Base-by-base conservation (phyloP, 1,284 basidiomycete species). In the Trichosporon ovoides region DNA sequence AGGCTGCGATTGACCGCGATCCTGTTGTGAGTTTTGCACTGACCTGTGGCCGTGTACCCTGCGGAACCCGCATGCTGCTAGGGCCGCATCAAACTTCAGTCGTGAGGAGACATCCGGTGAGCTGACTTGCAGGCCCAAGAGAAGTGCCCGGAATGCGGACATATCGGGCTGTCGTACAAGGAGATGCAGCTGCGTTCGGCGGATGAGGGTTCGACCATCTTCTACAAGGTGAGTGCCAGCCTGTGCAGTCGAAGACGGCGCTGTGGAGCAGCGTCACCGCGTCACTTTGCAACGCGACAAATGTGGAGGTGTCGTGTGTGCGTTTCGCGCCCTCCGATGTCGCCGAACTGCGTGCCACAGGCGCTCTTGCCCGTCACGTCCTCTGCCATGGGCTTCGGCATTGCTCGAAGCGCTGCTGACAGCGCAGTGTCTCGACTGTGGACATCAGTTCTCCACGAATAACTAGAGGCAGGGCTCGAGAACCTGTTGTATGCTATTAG, bases 91-190 rank as follows among this genome's bases (percentile, higher is more conserved):
- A n/a, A n/a, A n/a, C n/a, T n/a, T n/a, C n/a, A n/a, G n/a, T n/a
- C n/a, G n/a, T n/a, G n/a, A n/a, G n/a, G 36, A 22, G 51, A 22
- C 4, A 19, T 7, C 9, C 46, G 5, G 55, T 14, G 52, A 12
- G 22, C 56, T 61, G 53, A 59, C 36, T 28, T 28, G 24, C 53
- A 96, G 89, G 89, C 92, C 36, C 86, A 89, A 55, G 95, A 98
- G 77, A 88, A 88, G 76, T 98, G 96, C 73, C 91, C 91, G 0
- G 83, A 84, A 53, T 98, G 95, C 70, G 90, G 90, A 38, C 84
- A 91, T 76, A 80, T 85, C 65, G 86, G 78, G 19, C 63, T 79
- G 56, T 74, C 71, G 35, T 79, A 70, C 64, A 70, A 68, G 58
- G 66, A 72, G 56, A 69, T 74, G 70, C 79, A 92, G 85, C 80